Conservation (phyloP, 2,329 filamentous ascomycete genomes). For the Arachnomyces sp. region DNA sequence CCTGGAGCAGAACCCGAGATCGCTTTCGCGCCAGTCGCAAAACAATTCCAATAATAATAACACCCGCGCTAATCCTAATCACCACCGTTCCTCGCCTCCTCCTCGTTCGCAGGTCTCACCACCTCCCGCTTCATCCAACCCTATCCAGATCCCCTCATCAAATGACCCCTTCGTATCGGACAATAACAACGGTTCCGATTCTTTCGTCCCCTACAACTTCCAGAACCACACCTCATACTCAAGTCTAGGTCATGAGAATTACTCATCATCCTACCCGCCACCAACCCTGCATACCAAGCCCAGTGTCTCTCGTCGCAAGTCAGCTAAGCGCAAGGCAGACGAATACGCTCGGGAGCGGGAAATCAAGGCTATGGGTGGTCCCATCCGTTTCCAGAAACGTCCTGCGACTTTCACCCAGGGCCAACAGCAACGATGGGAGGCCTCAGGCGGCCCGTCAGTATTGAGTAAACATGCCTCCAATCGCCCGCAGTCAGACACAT, state of each 20-base stretch:
- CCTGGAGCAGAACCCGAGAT: slow-evolving; percentile 12
- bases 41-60: slow-evolving; percentile 4
- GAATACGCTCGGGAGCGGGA: slow-evolving; percentile 77
- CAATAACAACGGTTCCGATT: slow-evolving; percentile 5
- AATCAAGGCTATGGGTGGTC: slow-evolving; percentile 72
- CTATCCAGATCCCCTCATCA: slow-evolving; percentile 6
- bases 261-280: slow-evolving; percentile 36
- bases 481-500: slow-evolving; percentile 58
- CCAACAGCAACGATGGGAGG: slow-evolving; percentile 55
- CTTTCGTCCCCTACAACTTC: slow-evolving; percentile 9
- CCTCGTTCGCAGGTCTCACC: not conserved
- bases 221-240: slow-evolving; percentile 26
- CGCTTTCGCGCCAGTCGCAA: slow-evolving; percentile 6
- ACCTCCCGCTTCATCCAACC: not conserved
- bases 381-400: slow-evolving; percentile 54
- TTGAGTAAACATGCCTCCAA: slow-evolving; percentile 50
- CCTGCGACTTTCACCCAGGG: slow-evolving; percentile 49
- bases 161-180: slow-evolving; percentile 15
- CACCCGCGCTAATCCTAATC: not conserved
- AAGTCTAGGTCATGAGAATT: slow-evolving; percentile 32
- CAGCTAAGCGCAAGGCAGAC: slow-evolving; percentile 67
- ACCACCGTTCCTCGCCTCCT: not conserved
- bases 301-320: slow-evolving; percentile 57
- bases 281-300: slow-evolving; percentile 51
- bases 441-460: slow-evolving; percentile 53